Evolutionary conservation across 2,329 filamentous ascomycete species (phyloP).

Genomic region (Aspergillus proliferans): DNA sequence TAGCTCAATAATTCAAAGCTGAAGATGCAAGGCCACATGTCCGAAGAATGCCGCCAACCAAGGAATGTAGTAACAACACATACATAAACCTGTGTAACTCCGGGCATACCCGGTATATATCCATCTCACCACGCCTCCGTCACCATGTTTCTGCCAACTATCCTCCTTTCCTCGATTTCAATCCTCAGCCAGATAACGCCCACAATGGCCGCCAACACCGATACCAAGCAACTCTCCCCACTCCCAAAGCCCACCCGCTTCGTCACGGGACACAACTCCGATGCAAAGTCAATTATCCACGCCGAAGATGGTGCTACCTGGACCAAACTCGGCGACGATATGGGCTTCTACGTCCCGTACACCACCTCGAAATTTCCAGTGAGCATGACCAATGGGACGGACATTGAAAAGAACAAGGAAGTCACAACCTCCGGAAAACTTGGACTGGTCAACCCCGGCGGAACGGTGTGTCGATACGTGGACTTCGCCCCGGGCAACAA

Average conservation of each 20-base stretch:
- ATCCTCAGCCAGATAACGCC: background rate
- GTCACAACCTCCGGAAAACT: constrained; percentile 19
- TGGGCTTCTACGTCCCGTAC: constrained; percentile 38
- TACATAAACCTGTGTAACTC: background rate
- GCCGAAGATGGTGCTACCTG: constrained; percentile 24
- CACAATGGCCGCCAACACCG: constrained; percentile 14
- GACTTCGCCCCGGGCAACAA: constrained; percentile 43
- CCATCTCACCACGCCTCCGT: no score
- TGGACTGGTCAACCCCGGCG: constrained; percentile 34
- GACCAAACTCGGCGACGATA: constrained; percentile 21
- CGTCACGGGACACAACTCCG: constrained; percentile 33
- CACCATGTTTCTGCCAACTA: background rate
- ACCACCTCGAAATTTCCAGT: constrained; percentile 34
- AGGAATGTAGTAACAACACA: background rate
- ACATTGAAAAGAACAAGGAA: constrained; percentile 28
- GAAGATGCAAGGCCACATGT: background rate
- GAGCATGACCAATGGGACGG: constrained; percentile 29
- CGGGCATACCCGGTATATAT: background rate
- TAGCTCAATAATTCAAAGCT: no score
- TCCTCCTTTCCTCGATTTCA: background rate
- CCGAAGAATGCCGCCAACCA: background rate
- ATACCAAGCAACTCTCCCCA: constrained; percentile 19
- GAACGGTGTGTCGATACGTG: constrained; percentile 43
- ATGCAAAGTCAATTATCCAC: constrained; percentile 33
- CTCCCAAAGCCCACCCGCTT: constrained; percentile 24